Base-by-base conservation (phyloP, 306 rosid genomes). In the Lathyrus aphaca region DNA sequence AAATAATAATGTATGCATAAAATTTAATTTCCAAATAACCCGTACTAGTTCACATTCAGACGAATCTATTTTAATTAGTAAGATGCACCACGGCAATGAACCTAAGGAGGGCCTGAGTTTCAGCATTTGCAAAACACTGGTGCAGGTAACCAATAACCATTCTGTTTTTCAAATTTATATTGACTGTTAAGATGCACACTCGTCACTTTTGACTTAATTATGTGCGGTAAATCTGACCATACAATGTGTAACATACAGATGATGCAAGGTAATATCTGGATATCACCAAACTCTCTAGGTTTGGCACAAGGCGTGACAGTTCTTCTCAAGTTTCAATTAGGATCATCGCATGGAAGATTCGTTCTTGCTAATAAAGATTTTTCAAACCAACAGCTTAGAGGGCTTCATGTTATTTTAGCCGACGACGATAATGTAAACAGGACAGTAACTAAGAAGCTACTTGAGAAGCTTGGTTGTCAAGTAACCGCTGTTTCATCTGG, bases 221-320 rank as follows among this genome's bases (percentile, higher is more conserved):
- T 11, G 29, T 6, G 5, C 14, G 27, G 46, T 64, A 59, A 62
- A 68, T 44, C 75, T 79, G 73, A 81, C 68, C 62, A 49, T 51
- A 57, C 27, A 72, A 32, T 23, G 27, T 45, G 70, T 10, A 15
- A 65, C 71, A 17, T 76, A 75, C 89, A 91, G 97, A 88, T 88
- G 89, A 88, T 91, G 96, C 91, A 88, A 64, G 97, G 97, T 43
- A 79, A 88, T 71, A 86, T 88, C 68, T 83, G 86, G 89, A 68
- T 83, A 57, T 83, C 91, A 40, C 66, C 70, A 16, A 83, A 88
- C 68, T 60, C 85, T 37, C 46, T 50, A 54, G 90, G 88, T 43
- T 63, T 82, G 68, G 82, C 82, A 49, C 84, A 84, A 70, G 84
- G 91, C 73, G 74, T 88, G 92, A 81, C 88, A 6, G 89, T 91